phyloP scores from a whole-genome alignment of 345 rosid species.

The Gossypium bickii region DNA sequence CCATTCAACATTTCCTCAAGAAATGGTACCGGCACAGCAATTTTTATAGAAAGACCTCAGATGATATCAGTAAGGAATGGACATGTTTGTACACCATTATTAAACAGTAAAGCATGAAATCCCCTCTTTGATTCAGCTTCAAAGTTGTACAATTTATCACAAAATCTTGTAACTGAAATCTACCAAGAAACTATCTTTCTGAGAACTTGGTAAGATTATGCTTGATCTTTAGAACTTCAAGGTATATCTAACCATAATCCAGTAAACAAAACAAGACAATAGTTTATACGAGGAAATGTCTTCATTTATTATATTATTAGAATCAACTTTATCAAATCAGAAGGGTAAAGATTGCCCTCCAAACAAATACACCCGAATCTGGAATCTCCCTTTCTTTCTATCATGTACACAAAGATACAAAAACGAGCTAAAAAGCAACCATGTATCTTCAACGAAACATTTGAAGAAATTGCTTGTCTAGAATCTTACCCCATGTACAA shows the following conservation, averaged over 20 bases:
- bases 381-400: constrained; percentile 7
- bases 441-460: constrained; percentile 25
- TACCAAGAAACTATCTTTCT: background rate
- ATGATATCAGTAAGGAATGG: too few relatives aligned
- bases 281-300: background rate
- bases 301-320: constrained; percentile 1
- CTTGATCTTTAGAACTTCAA: background rate
- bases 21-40: background rate
- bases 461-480: constrained; percentile 29
- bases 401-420: constrained; percentile 21
- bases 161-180: background rate
- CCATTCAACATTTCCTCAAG: background rate
- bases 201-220: background rate
- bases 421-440: constrained; percentile 22
- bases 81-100: background rate
- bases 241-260: background rate
- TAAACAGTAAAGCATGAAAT: background rate
- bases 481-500: constrained; percentile 23
- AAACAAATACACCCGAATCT: constrained; percentile 5
- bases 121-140: background rate
- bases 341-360: constrained; percentile 23
- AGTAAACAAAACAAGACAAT: background rate
- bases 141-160: background rate
- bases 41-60: background rate
- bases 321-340: constrained; percentile 13